Base-by-base conservation (phyloP, 768 basidiomycete species). In the Termitomyces sp. region DNA sequence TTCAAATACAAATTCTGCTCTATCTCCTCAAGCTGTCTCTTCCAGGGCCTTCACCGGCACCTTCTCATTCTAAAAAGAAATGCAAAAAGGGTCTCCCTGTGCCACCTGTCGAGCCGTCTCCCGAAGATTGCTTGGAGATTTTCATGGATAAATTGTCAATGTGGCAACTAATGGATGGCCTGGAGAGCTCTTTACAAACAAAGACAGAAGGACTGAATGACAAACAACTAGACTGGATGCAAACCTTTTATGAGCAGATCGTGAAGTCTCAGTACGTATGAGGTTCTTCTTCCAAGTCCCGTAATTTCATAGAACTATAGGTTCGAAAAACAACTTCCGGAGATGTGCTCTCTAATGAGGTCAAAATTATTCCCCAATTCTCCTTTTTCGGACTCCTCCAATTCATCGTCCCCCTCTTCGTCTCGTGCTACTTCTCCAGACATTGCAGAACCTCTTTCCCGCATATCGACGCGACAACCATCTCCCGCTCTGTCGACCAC, bases 131-230 rank as follows among this genome's bases (percentile, higher is more conserved):
- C 26, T 68, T 90, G 1, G 88, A 91, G 66, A 73, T 75, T 1
- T 84, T 86, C 68, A 89, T 90, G 85, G 89, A 91, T 69, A 88
- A 85, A 63, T 68, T 92, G 7, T 87, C 85, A 3, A 83, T 79
- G 71, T 89, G 88, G 87, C 90, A 91, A 64, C 78, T 91, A 21
- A 67, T 86, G 55, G 69, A 73, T 26, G 66, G 63, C 4, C 64
- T 79, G 12, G 66, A 72, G 23, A 41, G 54, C n/a, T 53, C 58
- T 41, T 28, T 53, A 19, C 65, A 50, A 49, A 50, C 56, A n/a
- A 66, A 50, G 50, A 50, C 56, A 43, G 50, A 44, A 48, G 63
- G 53, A 60, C 57, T 57, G 12, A 62, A 61, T 7, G 65, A 75
- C 19, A 72, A 77, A 38, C 44, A 55, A 10, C 72, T 74, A 2